Percentiles rank a stretch among this genome's conserved stretches.
phyloP scores from a whole-genome alignment of 2,329 filamentous ascomycete species.

The Chrysosporium keratinophilum region DNA sequence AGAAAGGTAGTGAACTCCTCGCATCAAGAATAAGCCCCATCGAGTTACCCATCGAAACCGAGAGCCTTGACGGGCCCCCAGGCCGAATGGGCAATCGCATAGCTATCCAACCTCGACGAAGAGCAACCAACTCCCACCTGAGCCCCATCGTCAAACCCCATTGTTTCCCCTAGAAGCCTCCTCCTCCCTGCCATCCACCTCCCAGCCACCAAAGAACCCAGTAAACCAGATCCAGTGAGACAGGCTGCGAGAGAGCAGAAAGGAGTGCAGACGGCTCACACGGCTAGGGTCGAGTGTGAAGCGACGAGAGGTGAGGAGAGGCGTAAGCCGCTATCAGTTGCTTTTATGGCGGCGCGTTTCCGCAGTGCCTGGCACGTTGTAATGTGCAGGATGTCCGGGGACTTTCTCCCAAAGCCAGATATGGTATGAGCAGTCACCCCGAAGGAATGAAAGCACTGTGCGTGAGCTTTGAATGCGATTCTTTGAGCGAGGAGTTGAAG shows the following conservation, averaged over 20 bases:
- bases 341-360: slow-evolving; percentile 99
- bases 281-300: slow-evolving; percentile 39
- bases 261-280: slow-evolving; percentile 40
- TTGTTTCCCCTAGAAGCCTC: slow-evolving; percentile 31
- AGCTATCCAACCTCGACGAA: slow-evolving; percentile 84
- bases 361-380: slow-evolving; percentile 51
- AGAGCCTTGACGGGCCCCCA: slow-evolving; percentile 13
- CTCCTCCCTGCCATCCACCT: slow-evolving; percentile 5
- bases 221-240: slow-evolving; percentile 8
- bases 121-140: slow-evolving; percentile 54
- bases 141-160: slow-evolving; percentile 9
- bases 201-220: neutral
- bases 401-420: slow-evolving; percentile 98
- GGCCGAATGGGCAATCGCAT: slow-evolving; percentile 76
- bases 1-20: slow-evolving; percentile 57
- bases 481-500: slow-evolving; percentile 88
- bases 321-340: slow-evolving; percentile 74
- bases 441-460: slow-evolving; percentile 44
- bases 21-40: slow-evolving; percentile 99
- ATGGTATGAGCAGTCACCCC: slow-evolving; percentile 27
- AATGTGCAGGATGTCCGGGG: slow-evolving; percentile 73
- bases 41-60: slow-evolving; percentile 65
- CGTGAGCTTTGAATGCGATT: slow-evolving; percentile 99
- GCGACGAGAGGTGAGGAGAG: slow-evolving; percentile 45
- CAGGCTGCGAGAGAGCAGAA: slow-evolving; percentile 22